These are phyloP conservation scores for Nemania abortiva DNA, from an alignment of 2,329 filamentous ascomycete genomes.

Conservation along the genomic window DNA sequence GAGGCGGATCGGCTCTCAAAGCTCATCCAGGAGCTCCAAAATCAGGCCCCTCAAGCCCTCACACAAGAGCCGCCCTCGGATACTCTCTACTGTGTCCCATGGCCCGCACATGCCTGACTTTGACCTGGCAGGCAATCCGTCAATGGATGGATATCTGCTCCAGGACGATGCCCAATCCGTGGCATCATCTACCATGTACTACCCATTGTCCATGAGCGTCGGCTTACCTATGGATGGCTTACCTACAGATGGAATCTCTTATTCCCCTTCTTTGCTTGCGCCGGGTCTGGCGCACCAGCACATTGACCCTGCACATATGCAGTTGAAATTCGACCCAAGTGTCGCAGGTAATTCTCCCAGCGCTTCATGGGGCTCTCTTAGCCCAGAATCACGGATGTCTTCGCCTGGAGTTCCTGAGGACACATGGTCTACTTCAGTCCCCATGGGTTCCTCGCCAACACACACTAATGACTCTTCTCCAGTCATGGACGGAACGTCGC, in stretches of 20 bases:
- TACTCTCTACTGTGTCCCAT: constrained; percentile 63
- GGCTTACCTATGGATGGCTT: constrained; percentile 59
- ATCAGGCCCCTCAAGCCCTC: constrained; percentile 58
- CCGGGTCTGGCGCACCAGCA: constrained; percentile 64
- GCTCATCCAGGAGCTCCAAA: constrained; percentile 61
- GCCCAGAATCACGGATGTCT: constrained; percentile 65
- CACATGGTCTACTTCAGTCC: constrained; percentile 56
- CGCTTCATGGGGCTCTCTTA: constrained; percentile 64
- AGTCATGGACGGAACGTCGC: constrained; percentile 63
- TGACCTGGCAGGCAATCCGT: constrained; percentile 66
- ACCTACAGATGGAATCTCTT: constrained; percentile 58
- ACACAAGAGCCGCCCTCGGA: constrained; percentile 58
- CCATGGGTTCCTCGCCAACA: constrained; percentile 57
- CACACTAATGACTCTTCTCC: constrained; percentile 63
- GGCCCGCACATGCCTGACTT: constrained; percentile 63
- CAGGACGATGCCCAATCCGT: constrained; percentile 63
- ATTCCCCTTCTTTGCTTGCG: constrained; percentile 56
- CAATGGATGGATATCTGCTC: constrained; percentile 65
- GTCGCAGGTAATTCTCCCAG: constrained; percentile 64
- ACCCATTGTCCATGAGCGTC: constrained; percentile 53
- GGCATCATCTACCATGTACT: constrained; percentile 63
- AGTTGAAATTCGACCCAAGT: constrained; percentile 64
- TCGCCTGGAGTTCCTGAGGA: constrained; percentile 64
- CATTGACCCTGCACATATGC: constrained; percentile 68
- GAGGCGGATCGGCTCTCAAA: constrained; percentile 59